Evolutionary conservation across 495 filamentous ascomycete species (phyloP).

Genomic region (Pyrenula massariospora): DNA sequence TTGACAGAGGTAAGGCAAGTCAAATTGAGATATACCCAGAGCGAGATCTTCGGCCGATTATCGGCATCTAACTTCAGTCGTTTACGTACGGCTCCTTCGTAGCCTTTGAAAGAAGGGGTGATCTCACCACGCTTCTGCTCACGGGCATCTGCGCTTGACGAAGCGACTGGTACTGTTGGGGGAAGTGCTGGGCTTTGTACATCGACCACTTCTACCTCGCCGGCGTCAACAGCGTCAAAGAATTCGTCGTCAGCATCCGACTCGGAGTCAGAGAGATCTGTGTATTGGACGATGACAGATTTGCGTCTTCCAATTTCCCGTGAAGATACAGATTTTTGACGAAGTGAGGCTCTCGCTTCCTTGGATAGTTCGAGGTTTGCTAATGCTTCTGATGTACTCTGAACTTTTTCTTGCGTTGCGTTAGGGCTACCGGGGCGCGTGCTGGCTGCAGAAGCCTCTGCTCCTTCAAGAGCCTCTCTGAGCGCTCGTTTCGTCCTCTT

Average conservation of each 20-base stretch:
- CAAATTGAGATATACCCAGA: constrained; percentile 61
- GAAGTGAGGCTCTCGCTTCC: constrained; percentile 13
- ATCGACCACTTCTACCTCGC: constrained; percentile 68
- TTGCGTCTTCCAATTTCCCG: constrained; percentile 31
- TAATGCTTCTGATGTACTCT: constrained; percentile 1
- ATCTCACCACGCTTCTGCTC: constrained; percentile 47
- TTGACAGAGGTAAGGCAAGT: background rate
- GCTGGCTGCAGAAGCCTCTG: constrained; percentile 30
- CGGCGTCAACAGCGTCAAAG: constrained; percentile 92
- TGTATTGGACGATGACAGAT: constrained; percentile 48
- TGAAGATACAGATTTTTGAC: constrained; percentile 31
- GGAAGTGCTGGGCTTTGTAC: constrained; percentile 37
- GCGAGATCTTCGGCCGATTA: constrained; percentile 81
- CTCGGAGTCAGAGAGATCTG: constrained; percentile 63
- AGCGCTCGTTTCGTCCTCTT: constrained; percentile 82
- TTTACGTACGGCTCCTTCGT: constrained; percentile 72
- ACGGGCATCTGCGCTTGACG: constrained; percentile 32
- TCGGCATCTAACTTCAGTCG: constrained; percentile 84
- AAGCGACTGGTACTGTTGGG: constrained; percentile 26
- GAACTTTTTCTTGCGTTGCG: constrained; percentile 8
- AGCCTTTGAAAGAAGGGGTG: constrained; percentile 69
- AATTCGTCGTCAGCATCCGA: constrained; percentile 86
- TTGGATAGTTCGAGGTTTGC: constrained; percentile 6
- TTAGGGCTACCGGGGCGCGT: constrained; percentile 15
- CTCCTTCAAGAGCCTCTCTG: constrained; percentile 67